Evolutionary conservation across 768 basidiomycete genomes (phyloP), one percentile per base, ranked within the genome.

Genomic region (Leccinellum luteum): DNA sequence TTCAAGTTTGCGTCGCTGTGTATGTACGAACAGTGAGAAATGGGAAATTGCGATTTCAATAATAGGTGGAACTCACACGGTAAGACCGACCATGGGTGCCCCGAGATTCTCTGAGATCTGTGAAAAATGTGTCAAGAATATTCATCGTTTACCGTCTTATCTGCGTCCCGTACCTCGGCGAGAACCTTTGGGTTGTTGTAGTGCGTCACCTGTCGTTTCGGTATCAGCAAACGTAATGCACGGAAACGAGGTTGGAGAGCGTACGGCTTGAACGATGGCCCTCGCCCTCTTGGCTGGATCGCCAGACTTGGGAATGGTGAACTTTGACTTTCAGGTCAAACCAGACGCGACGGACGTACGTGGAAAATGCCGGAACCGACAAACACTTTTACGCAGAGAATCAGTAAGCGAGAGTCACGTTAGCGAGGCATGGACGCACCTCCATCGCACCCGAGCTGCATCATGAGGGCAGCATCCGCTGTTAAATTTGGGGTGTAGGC

Each of bases 361-460:
- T 90, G 85, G 85, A 97, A 98, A 69, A 98, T 95, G 49, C 96
- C 96, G 19, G 94, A 97, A 38, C 96, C 96, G 59, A 99, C 96
- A 65, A 99, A 99, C 31, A 99, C 96, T 91, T 69, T 34, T 25
- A 55, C 60, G 47, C 9, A 50, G 21, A 52, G 53, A 58, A 54
- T 51, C 25, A 61, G 2, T 4, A 23, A 8, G 31, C 12, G 30
- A 3, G 54, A 44, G 48, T 6, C 38, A 13, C 15, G 49, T 23
- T 4, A 27, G 21, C 17, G 50, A 55, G 56, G 17, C 19, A 47
- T 44, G 49, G 15, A 73, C 86, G 60, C 67, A 94, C 94, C 90
- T 79, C 95, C 94, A 69, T 96, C 96, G 73, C 93, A 94, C 34
- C 96, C 94, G 34, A 98, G 83, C 69, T 96, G 94, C 95, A 98